These are phyloP conservation scores for Kuraishia capsulata DNA, from an alignment of 805 yeast species.

Conservation along the genomic window DNA sequence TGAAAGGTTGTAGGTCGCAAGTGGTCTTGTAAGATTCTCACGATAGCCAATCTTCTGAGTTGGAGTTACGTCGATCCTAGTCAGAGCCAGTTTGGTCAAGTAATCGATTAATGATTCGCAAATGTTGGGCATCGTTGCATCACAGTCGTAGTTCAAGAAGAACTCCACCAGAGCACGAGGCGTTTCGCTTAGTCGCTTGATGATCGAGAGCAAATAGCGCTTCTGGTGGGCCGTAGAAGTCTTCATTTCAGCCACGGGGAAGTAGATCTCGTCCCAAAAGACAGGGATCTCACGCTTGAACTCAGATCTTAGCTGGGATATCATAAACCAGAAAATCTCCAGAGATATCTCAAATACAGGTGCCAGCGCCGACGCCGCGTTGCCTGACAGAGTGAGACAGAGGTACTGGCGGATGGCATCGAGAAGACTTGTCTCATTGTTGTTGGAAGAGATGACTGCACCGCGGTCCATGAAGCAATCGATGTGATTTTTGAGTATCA, in stretches of 20 bases:
- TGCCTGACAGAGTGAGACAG: conserved; percentile 75
- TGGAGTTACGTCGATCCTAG: conserved; percentile 63
- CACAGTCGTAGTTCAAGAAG: conserved; percentile 94
- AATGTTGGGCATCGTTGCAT: conserved; percentile 67
- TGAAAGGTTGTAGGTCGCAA: conserved; percentile 66
- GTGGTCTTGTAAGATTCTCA: conserved; percentile 40
- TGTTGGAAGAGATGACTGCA: conserved; percentile 40
- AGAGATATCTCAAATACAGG: conserved; percentile 88
- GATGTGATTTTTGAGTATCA: conserved; percentile 77
- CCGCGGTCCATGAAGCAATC: conserved; percentile 62
- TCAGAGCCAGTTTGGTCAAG: conserved; percentile 60
- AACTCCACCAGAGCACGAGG: conserved; percentile 88
- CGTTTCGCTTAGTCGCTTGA: conserved; percentile 77
- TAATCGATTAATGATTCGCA: conserved; percentile 79
- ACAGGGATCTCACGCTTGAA: conserved; percentile 93
- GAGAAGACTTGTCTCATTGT: conserved; percentile 53
- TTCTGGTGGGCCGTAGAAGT: conserved; percentile 91
- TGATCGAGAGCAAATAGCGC: conserved; percentile 71
- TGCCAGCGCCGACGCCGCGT: conserved; percentile 85
- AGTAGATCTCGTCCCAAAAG: conserved; percentile 83
- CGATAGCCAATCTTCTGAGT: conserved; percentile 52
- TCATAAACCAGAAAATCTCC: conserved; percentile 87
- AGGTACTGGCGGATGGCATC: conserved; percentile 79
- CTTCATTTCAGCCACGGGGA: conserved; percentile 88
- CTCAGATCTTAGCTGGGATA: conserved; percentile 75